phyloP scores from a whole-genome alignment of 108 stramenopile genomes.

The Cylindrotheca fusiformis region DNA sequence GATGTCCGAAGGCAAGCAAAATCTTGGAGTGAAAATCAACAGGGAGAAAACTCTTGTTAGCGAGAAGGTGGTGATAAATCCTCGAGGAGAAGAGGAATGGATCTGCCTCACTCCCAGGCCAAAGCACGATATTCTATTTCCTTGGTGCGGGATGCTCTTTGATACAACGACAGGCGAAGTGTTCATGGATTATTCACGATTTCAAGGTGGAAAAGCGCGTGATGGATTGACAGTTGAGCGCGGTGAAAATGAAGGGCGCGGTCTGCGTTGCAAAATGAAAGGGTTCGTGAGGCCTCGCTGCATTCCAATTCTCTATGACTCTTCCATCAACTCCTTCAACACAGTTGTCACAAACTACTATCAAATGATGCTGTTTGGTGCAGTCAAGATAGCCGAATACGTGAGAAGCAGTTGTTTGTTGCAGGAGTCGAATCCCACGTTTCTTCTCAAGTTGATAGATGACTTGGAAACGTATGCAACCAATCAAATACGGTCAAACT shows the following conservation, averaged over 20 bases:
- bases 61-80: constrained; percentile 7
- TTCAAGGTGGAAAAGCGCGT: constrained; percentile 41
- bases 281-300: constrained; percentile 80
- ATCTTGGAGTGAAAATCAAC: constrained; percentile 74
- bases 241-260: constrained; percentile 43
- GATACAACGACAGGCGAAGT: constrained; percentile 76
- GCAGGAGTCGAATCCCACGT: not conserved
- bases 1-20: constrained; percentile 50
- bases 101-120: not conserved
- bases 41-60: constrained; percentile 54
- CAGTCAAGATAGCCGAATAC: constrained; percentile 63
- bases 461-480: constrained; percentile 8
- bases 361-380: constrained; percentile 63
- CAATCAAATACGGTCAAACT: constrained; percentile 12
- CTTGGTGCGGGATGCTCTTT: constrained; percentile 89
- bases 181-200: constrained; percentile 61
- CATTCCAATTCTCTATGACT: constrained; percentile 72
- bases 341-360: constrained; percentile 63
- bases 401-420: constrained; percentile 14
- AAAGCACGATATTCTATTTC: constrained; percentile 34
- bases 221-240: constrained; percentile 57
- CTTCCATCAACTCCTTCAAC: constrained; percentile 47
- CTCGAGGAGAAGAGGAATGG: not conserved
- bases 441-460: constrained; percentile 15
- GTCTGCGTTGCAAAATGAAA: constrained; percentile 50